These are phyloP conservation scores for Cryphonectria nitschkei DNA, from an alignment of 2,329 filamentous ascomycete genomes.

Conservation along the genomic window DNA sequence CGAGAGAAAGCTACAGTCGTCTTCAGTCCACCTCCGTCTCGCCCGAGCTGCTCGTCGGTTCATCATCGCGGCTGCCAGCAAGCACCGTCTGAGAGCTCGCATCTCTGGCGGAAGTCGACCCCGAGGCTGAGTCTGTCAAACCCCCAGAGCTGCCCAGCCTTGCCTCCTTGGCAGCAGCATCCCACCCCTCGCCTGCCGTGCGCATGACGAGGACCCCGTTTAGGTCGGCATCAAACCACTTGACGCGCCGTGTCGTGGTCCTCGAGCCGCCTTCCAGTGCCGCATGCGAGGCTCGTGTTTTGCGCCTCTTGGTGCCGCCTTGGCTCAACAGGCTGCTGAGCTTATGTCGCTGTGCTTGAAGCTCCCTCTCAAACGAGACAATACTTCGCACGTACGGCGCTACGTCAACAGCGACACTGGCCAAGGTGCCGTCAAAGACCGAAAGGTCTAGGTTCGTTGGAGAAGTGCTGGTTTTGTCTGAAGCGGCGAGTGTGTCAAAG, in stretches of 20 bases:
- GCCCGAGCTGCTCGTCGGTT: slow-evolving; percentile 4
- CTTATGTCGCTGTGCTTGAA: slow-evolving; percentile 68
- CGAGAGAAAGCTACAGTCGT: not conserved
- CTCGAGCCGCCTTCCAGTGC: slow-evolving; percentile 71
- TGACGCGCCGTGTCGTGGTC: slow-evolving; percentile 63
- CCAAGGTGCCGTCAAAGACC: slow-evolving; percentile 74
- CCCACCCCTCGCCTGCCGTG: slow-evolving; percentile 51
- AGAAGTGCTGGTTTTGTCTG: slow-evolving; percentile 45
- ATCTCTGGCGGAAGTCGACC: not conserved
- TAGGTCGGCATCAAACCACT: slow-evolving; percentile 65
- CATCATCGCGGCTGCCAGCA: slow-evolving; percentile 11
- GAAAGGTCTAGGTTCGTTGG: slow-evolving; percentile 63
- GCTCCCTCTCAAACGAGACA: slow-evolving; percentile 71
- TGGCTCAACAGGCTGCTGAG: slow-evolving; percentile 60
- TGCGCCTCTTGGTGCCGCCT: slow-evolving; percentile 62
- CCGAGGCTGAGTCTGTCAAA: not conserved
- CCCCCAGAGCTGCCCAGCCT: slow-evolving; percentile 8
- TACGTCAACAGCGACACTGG: slow-evolving; percentile 72
- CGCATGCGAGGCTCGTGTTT: slow-evolving; percentile 68
- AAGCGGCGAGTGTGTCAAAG: slow-evolving; percentile 62
- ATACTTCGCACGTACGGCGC: slow-evolving; percentile 91
- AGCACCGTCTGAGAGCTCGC: slow-evolving; percentile 6
- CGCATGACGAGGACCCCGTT: slow-evolving; percentile 60
- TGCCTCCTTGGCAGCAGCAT: slow-evolving; percentile 23
- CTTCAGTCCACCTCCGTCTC: slow-evolving; percentile 11